Conservation (phyloP, 1,284 basidiomycete species). For the Cryptococcus sp. region DNA sequence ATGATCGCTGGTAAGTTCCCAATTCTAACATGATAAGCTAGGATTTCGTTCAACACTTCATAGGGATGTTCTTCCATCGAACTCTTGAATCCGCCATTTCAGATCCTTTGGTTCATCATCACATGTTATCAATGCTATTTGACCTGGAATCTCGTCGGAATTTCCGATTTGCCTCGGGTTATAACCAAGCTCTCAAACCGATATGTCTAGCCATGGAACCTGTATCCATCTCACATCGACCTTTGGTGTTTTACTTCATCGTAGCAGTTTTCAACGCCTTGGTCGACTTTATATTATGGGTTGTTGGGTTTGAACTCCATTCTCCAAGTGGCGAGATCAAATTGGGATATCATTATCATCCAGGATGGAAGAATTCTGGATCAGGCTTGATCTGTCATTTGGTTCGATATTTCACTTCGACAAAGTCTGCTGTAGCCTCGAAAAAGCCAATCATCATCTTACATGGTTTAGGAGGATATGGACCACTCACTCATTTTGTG, state of each 20-base stretch:
- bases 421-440: background rate
- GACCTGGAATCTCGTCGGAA: background rate
- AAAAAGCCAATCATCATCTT: background rate
- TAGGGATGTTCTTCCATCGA: background rate
- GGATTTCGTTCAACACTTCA: background rate
- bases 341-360: background rate
- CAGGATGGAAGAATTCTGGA: background rate
- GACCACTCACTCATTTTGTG: background rate
- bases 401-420: background rate
- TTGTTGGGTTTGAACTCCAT: background rate
- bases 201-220: background rate
- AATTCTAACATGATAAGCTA: background rate
- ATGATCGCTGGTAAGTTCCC: background rate
- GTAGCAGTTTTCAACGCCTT: background rate
- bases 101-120: background rate
- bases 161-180: background rate
- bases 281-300: background rate
- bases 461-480: background rate
- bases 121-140: background rate
- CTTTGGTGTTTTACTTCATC: background rate
- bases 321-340: background rate
- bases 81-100: background rate
- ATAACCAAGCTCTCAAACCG: background rate
- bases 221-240: background rate
- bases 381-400: background rate